Conservation (phyloP, 2,329 filamentous ascomycete species). For the Hypomyces perniciosus region DNA sequence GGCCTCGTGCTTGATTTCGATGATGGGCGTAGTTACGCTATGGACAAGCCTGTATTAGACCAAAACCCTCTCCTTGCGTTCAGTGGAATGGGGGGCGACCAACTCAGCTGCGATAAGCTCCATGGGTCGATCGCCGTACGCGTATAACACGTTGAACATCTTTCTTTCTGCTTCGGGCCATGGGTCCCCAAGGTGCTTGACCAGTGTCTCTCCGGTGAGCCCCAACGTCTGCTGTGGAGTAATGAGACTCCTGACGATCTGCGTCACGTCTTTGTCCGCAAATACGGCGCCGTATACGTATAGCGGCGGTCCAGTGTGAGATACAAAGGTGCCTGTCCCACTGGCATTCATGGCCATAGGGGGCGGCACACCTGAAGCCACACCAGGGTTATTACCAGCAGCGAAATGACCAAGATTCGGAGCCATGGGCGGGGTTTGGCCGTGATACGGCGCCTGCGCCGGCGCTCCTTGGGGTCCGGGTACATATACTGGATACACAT, state of each 20-base stretch:
- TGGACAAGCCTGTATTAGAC: background rate
- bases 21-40: background rate
- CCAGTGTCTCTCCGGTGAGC: background rate
- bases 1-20: constrained; percentile 2
- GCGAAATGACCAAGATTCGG: background rate
- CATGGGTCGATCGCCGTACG: constrained; percentile 4
- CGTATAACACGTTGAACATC: constrained; percentile 1
- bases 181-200: constrained; percentile 1
- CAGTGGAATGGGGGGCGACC: background rate
- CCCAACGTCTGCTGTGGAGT: background rate
- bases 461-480: background rate
- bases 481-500: background rate
- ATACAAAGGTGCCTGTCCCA: background rate
- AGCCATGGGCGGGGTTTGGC: background rate
- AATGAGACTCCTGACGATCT: constrained; percentile 1
- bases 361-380: background rate
- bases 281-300: constrained; percentile 1
- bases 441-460: background rate
- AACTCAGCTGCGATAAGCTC: constrained; percentile 2
- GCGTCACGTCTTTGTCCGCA: constrained; percentile 6
- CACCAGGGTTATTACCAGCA: background rate
- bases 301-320: background rate
- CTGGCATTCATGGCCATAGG: background rate
- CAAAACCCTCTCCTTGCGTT: background rate
- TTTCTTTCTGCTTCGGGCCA: constrained; percentile 5